These are phyloP conservation scores for Claviceps monticola DNA, from an alignment of 2,329 filamentous ascomycete genomes.

Conservation along the genomic window DNA sequence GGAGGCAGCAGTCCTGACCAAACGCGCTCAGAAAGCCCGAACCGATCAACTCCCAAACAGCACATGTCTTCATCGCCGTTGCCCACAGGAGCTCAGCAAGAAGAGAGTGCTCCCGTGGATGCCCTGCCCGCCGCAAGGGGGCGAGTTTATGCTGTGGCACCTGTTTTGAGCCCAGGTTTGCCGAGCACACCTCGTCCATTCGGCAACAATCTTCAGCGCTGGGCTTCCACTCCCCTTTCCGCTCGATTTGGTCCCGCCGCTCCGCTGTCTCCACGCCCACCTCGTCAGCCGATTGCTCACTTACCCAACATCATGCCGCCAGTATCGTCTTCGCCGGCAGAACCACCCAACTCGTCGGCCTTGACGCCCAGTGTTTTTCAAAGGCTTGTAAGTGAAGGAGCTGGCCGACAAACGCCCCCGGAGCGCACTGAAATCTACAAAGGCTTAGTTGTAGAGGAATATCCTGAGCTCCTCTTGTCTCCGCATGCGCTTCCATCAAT, in stretches of 20 bases:
- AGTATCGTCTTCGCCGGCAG: conserved; percentile 30
- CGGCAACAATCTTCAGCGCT: conserved; percentile 32
- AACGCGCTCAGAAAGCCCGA: conserved; percentile 18
- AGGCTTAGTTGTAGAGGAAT: conserved; percentile 72
- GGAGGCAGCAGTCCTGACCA: conserved; percentile 62
- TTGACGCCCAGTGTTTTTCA: conserved; percentile 4
- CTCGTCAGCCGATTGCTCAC: conserved; percentile 58
- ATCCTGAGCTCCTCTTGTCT: conserved; percentile 70
- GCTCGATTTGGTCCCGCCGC: conserved; percentile 34
- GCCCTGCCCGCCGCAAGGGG: conserved; percentile 31
- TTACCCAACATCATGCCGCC: conserved; percentile 52
- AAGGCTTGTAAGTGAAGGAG: conserved; percentile 1
- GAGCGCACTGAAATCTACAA: conserved; percentile 49
- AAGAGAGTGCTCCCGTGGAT: conserved; percentile 29
- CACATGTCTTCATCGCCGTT: background rate
- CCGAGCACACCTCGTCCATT: conserved; percentile 46
- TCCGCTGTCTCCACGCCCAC: conserved; percentile 58
- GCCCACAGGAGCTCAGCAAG: background rate
- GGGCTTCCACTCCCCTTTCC: conserved; percentile 50
- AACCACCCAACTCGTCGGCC: conserved; percentile 3
- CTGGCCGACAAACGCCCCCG: conserved; percentile 11
- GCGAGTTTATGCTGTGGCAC: conserved; percentile 21
- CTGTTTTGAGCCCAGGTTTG: conserved; percentile 44
- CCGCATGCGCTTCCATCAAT: conserved; percentile 83
- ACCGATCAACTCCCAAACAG: background rate